phyloP scores from a whole-genome alignment of 345 rosid species.

The Bruguiera gymnorhiza region DNA sequence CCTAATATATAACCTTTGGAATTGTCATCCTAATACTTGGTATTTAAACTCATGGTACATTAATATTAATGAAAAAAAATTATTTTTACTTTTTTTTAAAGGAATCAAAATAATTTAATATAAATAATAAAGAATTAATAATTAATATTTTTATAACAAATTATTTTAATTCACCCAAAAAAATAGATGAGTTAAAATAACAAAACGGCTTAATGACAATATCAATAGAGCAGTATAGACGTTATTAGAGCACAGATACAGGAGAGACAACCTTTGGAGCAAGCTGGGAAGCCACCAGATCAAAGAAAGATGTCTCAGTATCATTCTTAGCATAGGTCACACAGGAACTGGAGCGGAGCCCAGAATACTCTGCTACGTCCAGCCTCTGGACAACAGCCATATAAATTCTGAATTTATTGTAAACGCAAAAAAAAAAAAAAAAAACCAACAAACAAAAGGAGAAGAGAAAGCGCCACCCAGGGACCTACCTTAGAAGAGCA shows the following conservation, averaged over 20 bases:
- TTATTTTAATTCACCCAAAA: no score
- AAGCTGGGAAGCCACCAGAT: conserved; percentile 70
- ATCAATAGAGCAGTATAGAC: neutral
- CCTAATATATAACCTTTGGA: no score
- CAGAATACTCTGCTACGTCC: conserved; percentile 73
- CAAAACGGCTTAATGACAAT: neutral
- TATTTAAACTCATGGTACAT: no score
- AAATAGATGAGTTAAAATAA: no score
- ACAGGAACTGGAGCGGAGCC: conserved; percentile 52
- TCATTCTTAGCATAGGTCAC: conserved; percentile 37
- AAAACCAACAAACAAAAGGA: neutral
- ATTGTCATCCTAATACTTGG: no score
- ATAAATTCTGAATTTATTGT: neutral
- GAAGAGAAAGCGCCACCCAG: conserved; percentile 2
- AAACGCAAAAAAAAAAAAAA: neutral
- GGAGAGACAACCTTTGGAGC: conserved; percentile 49
- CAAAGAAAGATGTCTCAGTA: conserved; percentile 61
- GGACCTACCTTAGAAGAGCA: conserved; percentile 63
- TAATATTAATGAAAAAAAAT: no score
- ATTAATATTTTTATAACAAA: no score
- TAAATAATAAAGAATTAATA: no score
- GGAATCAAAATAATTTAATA: no score
- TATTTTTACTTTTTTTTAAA: no score
- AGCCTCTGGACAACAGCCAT: conserved; percentile 47
- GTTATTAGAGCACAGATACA: neutral